Evolutionary conservation across 345 rosid species (phyloP).

Genomic region (Syzygium oleosum): DNA sequence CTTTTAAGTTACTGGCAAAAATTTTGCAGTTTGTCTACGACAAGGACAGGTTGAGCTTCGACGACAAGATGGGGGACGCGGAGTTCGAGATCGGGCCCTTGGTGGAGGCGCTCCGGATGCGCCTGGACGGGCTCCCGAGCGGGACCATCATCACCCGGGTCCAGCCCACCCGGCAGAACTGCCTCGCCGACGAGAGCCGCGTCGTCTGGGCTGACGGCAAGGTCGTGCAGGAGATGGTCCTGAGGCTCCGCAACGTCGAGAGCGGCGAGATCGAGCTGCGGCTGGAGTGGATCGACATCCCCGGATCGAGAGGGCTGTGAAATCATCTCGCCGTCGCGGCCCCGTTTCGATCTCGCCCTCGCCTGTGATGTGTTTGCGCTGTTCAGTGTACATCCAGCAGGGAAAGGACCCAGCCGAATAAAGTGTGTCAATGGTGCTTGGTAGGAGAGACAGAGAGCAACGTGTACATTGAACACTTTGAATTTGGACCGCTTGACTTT

Average conservation of each 20-base stretch:
- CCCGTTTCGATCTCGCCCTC: not conserved
- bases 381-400: not conserved
- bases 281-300: constrained; percentile 79
- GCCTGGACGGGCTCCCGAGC: constrained; percentile 19
- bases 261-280: constrained; percentile 80
- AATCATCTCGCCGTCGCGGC: not conserved
- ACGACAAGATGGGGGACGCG: constrained; percentile 93
- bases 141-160: constrained; percentile 54
- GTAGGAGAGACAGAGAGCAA: not conserved
- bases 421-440: not conserved
- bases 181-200: constrained; percentile 61
- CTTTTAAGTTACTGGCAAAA: not conserved
- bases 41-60: constrained; percentile 70
- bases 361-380: too few species aligned
- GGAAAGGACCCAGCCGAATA: not conserved
- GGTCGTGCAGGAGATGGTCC: constrained; percentile 54
- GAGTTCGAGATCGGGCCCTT: constrained; percentile 57
- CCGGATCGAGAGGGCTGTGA: constrained; percentile 52
- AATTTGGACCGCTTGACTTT: not conserved
- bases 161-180: constrained; percentile 48
- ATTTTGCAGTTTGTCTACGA: constrained; percentile 59
- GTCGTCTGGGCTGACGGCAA: constrained; percentile 39
- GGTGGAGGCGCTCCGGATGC: constrained; percentile 46
- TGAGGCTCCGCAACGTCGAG: constrained; percentile 71
- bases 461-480: not conserved